Evolutionary conservation across 768 basidiomycete genomes (phyloP), one percentile per base, ranked within the genome.

Genomic region (Coprinellus aureogranulatus): DNA sequence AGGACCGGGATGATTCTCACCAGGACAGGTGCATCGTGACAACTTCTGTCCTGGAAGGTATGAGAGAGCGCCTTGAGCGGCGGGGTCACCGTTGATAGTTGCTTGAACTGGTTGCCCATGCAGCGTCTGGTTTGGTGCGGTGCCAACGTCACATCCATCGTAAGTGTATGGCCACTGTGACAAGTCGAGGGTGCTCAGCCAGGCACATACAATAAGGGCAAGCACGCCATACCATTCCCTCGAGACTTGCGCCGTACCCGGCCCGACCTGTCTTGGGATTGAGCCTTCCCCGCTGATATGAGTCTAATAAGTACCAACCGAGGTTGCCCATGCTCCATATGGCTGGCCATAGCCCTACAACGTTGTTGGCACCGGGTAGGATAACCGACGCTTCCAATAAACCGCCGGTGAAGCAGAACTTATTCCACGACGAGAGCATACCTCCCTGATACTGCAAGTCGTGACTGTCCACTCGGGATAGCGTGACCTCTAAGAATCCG

Each of bases 331-430:
- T 86, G 1, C 86, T 77, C 88, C 89, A 89, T 2, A 91, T 72
- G 50, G 89, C 89, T 47, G 90, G 90, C 90, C 90, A 92, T 2
- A 92, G 69, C 9, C 87, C 87, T 61, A 72, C 72, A 31, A 92
- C 73, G 60, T 85, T 84, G 62, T 77, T 82, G 9, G 73, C 67
- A 0, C 91, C 91, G 8, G 91, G 91, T 47, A 93, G 72, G 26
- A 75, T 77, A n/a, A 89, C 85, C 34, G 83, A 81, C 2, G 80
- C 73, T 62, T 90, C 85, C 52, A 94, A 76, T 57, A 91, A 77
- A 40, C 94, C 94, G 37, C 91, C 92, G 28, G 92, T 92, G 73
- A 96, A 94, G 74, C 92, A 98, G 61, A 98, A 90, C 71, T 96
- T 94, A 73, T 97, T 97, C 91, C 86, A 80, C 2, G 81, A 80